Evolutionary conservation across 148 eudicot genomes (phyloP), one percentile per base, ranked within the genome.

Genomic region (Chenopodium suecicum): DNA sequence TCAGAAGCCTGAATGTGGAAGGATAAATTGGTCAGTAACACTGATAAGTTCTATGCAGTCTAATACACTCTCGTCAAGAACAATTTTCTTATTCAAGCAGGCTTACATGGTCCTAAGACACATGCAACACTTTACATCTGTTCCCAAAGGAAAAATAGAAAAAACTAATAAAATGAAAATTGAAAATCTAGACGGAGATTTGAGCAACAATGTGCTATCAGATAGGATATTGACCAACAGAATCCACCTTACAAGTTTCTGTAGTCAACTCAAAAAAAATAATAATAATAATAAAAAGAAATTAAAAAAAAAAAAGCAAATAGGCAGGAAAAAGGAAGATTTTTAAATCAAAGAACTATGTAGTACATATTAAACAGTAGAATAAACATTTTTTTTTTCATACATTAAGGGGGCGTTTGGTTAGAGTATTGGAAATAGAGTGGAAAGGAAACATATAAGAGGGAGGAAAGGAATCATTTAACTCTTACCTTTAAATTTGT

Each of bases 1-100:
- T 79, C 89, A 66, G 91, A 82, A 46, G 73, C 95, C 95, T 94
- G 87, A 84, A 81, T 74, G 63, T 58, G 76, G 75, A 63, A 7
- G 76, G 7, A 75, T 23, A 48, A 7, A 47, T 32, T 34, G 29
- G 11, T 76, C 25, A 82, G 62, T 44, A 44, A 27, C 37, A 71
- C 23, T 22, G 9, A 73, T 32, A 73, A 73, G 9, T 19, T 19
- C 9, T 46, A 0, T n/a, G 19, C 34, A 46, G 46, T 46, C 74
- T 69, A 65, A n/a, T 44, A 67, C n/a, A 56, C 27, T 63, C 79
- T 58, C 13, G 25, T 47, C 60, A 73, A 73, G 58, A n/a, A 73
- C 25, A 0, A 6, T 12, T 11, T 25, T 50, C 4, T 13, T 17
- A 6, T 65, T 65, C 32, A 47, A 16, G 23, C 13, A 64, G 74